Percentiles rank a stretch among this genome's conserved stretches.
Conservation (phyloP, 495 filamentous ascomycete genomes). For the Tuber calosporum region DNA sequence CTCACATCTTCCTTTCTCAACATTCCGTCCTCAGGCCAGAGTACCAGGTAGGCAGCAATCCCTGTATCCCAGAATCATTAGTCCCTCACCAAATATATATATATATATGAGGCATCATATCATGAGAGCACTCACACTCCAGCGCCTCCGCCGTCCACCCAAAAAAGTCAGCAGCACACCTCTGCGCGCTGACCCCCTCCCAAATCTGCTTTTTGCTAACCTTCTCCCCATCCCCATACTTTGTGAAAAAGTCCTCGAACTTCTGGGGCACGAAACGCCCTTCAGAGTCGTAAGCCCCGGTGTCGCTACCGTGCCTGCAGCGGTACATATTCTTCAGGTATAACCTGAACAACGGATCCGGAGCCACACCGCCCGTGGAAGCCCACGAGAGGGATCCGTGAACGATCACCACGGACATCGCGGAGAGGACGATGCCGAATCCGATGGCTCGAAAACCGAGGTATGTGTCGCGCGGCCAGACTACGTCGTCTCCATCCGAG, state of each 20-base stretch:
- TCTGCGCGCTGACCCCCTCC: slow-evolving; percentile 45
- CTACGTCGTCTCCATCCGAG: slow-evolving; percentile 48
- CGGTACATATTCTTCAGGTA: slow-evolving; percentile 50
- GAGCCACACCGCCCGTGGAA: slow-evolving; percentile 44
- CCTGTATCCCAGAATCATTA: slow-evolving; percentile 37
- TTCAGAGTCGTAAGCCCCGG: slow-evolving; percentile 50
- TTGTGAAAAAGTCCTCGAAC: slow-evolving; percentile 55
- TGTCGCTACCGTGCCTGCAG: slow-evolving; percentile 55
- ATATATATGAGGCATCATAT: neutral
- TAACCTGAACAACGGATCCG: slow-evolving; percentile 51
- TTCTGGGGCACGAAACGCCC: slow-evolving; percentile 51
- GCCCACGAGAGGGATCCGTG: slow-evolving; percentile 51
- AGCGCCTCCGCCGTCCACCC: slow-evolving; percentile 45
- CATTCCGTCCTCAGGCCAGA: slow-evolving; percentile 47
- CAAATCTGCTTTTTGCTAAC: slow-evolving; percentile 42
- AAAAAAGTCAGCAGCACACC: slow-evolving; percentile 47
- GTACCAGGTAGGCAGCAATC: slow-evolving; percentile 48
- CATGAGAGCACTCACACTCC: slow-evolving; percentile 44
- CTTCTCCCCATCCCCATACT: slow-evolving; percentile 46
- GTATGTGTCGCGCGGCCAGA: slow-evolving; percentile 52
- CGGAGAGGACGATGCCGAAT: slow-evolving; percentile 46
- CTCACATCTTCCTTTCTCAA: slow-evolving; percentile 46
- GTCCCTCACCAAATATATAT: slow-evolving; percentile 5
- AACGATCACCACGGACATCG: slow-evolving; percentile 45
- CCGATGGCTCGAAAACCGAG: slow-evolving; percentile 51